These are phyloP conservation scores for Neurospora crassa DNA, from an alignment of 2,329 filamentous ascomycete species.

Conservation along the genomic window DNA sequence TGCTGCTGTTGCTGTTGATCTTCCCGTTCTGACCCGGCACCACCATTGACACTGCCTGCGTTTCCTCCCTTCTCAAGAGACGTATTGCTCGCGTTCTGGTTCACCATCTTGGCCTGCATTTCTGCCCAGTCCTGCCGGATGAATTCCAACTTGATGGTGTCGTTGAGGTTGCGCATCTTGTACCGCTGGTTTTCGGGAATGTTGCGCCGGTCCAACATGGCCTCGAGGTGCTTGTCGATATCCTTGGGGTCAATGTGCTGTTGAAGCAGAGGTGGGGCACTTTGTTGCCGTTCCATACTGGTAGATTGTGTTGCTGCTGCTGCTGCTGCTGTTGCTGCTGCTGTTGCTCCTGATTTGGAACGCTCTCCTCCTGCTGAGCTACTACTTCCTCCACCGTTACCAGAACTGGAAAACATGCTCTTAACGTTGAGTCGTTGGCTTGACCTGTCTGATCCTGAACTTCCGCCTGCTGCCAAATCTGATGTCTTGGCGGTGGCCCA, in stretches of 20 bases:
- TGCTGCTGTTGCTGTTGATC: conserved; percentile 22
- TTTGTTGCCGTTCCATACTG: neutral
- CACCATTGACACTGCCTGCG: conserved; percentile 13
- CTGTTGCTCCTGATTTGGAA: neutral
- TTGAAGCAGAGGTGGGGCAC: conserved; percentile 6
- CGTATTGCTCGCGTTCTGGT: conserved; percentile 32
- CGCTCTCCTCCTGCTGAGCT: neutral
- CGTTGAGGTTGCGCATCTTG: conserved; percentile 84
- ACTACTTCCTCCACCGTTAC: neutral
- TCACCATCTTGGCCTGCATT: conserved; percentile 41
- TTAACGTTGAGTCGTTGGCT: neutral
- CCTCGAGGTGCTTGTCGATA: conserved; percentile 49
- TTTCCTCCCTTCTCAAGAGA: neutral
- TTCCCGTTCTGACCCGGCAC: conserved; percentile 28
- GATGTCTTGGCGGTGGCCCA: neutral
- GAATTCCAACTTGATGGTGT: conserved; percentile 91
- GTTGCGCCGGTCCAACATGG: conserved; percentile 72
- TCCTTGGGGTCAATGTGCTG: conserved; percentile 39
- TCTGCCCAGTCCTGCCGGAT: conserved; percentile 80
- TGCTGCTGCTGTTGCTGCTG: neutral
- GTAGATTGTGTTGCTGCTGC: neutral
- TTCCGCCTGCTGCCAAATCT: neutral
- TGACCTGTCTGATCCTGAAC: neutral
- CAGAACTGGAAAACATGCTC: neutral
- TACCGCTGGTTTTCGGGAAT: conserved; percentile 90